Evolutionary conservation across 768 basidiomycete genomes (phyloP).

Genomic region (Xerocomus potaroensis): DNA sequence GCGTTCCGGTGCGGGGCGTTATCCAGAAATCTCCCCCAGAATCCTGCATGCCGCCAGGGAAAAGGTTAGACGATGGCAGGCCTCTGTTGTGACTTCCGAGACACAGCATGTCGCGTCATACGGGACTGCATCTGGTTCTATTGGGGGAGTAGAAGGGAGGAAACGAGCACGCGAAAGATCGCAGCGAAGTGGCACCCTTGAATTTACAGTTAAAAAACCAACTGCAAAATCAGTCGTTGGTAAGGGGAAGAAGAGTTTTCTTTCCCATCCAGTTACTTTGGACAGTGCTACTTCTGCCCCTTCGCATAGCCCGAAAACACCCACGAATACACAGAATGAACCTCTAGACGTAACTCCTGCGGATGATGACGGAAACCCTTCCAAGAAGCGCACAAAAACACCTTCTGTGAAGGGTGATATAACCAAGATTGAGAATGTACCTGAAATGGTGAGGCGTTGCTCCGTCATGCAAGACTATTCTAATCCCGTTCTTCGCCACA

Average conservation of each 20-base stretch:
- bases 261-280: constrained; percentile 1
- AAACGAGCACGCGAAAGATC: constrained; percentile 18
- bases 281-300: constrained; percentile 8
- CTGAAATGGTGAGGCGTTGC: constrained; percentile 34
- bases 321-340: neutral
- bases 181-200: constrained; percentile 29
- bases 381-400: constrained; percentile 1
- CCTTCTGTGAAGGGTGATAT: constrained; percentile 4
- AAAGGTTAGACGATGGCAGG: constrained; percentile 37
- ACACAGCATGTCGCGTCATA: constrained; percentile 7
- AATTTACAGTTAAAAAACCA: constrained; percentile 44
- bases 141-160: neutral
- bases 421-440: constrained; percentile 31
- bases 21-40: constrained; percentile 21
- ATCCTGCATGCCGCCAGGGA: constrained; percentile 28
- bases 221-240: constrained; percentile 16
- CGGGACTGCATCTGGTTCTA: constrained; percentile 2
- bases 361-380: constrained; percentile 1
- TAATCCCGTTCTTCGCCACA: constrained; percentile 20
- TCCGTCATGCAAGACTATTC: constrained; percentile 3
- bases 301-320: constrained; percentile 14
- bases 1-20: neutral
- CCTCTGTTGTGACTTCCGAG: constrained; percentile 21
- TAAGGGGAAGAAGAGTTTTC: constrained; percentile 20
- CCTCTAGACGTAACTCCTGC: neutral